A percentile compares a stretch with the other conserved stretches of the same genome.
These are phyloP conservation scores for Boletellus emodensis DNA, from an alignment of 768 basidiomycete species.

Conservation along the genomic window DNA sequence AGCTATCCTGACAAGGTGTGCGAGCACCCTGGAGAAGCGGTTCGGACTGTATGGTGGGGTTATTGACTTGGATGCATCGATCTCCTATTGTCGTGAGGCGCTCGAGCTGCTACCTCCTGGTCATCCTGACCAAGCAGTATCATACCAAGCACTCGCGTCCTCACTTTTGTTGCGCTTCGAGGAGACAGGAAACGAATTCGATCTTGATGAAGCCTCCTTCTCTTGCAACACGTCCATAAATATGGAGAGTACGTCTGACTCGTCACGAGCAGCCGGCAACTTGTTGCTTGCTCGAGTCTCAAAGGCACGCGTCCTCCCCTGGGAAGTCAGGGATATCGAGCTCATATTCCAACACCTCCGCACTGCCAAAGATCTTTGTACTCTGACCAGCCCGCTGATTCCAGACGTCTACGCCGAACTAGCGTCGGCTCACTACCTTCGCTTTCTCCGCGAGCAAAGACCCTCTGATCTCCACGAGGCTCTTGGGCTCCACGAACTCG, in stretches of 20 bases:
- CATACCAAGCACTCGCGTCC: slow-evolving; percentile 17
- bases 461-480: slow-evolving; percentile 22
- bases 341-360: slow-evolving; percentile 25
- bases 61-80: slow-evolving; percentile 25
- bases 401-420: slow-evolving; percentile 24
- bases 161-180: slow-evolving; percentile 24
- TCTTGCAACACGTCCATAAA: slow-evolving; percentile 14
- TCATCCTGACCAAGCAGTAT: slow-evolving; percentile 14
- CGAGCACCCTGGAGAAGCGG: slow-evolving; percentile 13
- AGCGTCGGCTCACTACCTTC: slow-evolving; percentile 22
- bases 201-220: slow-evolving; percentile 24
- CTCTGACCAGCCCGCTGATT: slow-evolving; percentile 16
- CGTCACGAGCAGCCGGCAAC: slow-evolving; percentile 14
- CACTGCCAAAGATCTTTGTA: slow-evolving; percentile 22
- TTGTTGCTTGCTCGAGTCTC: slow-evolving; percentile 22
- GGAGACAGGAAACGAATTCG: slow-evolving; percentile 23
- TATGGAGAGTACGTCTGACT: slow-evolving; percentile 1
- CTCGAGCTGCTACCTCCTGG: slow-evolving; percentile 18
- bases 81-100: slow-evolving; percentile 21
- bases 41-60: slow-evolving; percentile 15
- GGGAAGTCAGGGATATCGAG: slow-evolving; percentile 23
- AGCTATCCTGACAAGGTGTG: slow-evolving; percentile 13
- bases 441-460: slow-evolving; percentile 19
- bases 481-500: slow-evolving; percentile 23
- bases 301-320: slow-evolving; percentile 21